Base-by-base conservation (phyloP, 768 basidiomycete species). In the Russula griseocarnosa region DNA sequence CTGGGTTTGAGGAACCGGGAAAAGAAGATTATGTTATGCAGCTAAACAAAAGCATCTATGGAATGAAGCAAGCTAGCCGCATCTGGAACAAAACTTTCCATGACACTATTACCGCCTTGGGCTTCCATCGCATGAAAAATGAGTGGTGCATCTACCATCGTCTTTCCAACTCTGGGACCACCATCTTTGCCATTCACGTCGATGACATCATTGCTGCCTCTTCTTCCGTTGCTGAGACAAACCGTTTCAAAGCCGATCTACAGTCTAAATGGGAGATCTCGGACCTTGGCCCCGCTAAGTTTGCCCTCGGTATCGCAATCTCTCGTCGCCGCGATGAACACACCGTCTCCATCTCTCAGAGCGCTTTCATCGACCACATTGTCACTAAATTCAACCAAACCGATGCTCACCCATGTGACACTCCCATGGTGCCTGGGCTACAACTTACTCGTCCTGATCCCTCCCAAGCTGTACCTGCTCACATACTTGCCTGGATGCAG, bases 261-360 rank as follows among this genome's bases (percentile, higher is more conserved):
- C 0, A 1, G 0, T 20, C 5, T 0, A 0, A 3, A 2, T 55
- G 36, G 54, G 36, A 55, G 0, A 40, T 55, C 22, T 24, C 22
- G 3, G 34, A 36, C 22, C 22, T 55, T 8, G 38, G 54, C 1
- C 54, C 36, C 0, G 54, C 2, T 0, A 55, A 24, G 1, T 55
- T 55, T 3, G 36, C 54, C 0, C 36, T 55, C 2, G 11, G 54
- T 2, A 55, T 55, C 3, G 1, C 36, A 13, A 55, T 55, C 11
- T 7, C 24, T 1, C 36, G 6, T 7, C 3, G 40, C 5, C 10
- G 3, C 0, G 4, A 8, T 1, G 3, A 4, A 1, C 3, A n/a
- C n/a, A n/a, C 18, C 3, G 9, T 36, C 22, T 40, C 38, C 5
- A 3, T 55, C 1, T 55, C 36, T 2, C 54, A 55, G 8, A 18